A percentile compares a stretch with the other conserved stretches of the same genome.
Evolutionary conservation across 2,329 filamentous ascomycete genomes (phyloP).

Genomic region (Phyllosticta citriasiana): DNA sequence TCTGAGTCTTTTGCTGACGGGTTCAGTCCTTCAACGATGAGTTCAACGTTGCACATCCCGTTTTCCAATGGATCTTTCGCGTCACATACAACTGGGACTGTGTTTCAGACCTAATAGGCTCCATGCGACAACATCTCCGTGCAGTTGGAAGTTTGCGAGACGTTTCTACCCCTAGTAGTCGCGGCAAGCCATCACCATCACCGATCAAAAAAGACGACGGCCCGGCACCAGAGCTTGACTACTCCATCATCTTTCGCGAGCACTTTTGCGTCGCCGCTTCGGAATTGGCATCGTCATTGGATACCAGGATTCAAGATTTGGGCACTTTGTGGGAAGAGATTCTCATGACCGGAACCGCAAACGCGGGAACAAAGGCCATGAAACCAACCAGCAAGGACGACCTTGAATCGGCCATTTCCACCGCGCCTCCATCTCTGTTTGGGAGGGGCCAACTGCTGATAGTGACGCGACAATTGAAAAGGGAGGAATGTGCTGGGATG

Average conservation of each 20-base stretch:
- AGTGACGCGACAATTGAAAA: slow-evolving; percentile 55
- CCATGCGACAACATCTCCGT: slow-evolving; percentile 63
- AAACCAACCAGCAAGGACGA: slow-evolving; percentile 18
- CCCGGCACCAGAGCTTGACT: slow-evolving; percentile 51
- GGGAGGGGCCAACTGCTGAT: slow-evolving; percentile 74
- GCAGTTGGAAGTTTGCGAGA: slow-evolving; percentile 32
- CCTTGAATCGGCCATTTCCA: slow-evolving; percentile 27
- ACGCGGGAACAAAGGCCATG: neutral
- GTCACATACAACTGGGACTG: slow-evolving; percentile 68
- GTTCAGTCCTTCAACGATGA: slow-evolving; percentile 55
- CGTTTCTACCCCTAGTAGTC: slow-evolving; percentile 18
- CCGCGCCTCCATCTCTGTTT: slow-evolving; percentile 31
- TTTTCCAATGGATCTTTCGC: slow-evolving; percentile 82
- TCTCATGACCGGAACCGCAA: slow-evolving; percentile 49
- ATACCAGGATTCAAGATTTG: slow-evolving; percentile 50
- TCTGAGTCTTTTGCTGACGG: neutral
- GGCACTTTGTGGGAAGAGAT: slow-evolving; percentile 71
- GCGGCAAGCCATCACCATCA: slow-evolving; percentile 12
- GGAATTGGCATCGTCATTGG: slow-evolving; percentile 59
- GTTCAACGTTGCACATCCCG: slow-evolving; percentile 64
- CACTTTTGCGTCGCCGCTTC: slow-evolving; percentile 72
- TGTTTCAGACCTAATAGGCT: slow-evolving; percentile 56
- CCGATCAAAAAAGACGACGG: slow-evolving; percentile 29
- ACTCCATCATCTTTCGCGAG: slow-evolving; percentile 69
- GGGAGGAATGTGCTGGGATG: slow-evolving; percentile 52